phyloP scores from a whole-genome alignment of 176 grass and related monocot species.

The Bothriochloa decipiens region DNA sequence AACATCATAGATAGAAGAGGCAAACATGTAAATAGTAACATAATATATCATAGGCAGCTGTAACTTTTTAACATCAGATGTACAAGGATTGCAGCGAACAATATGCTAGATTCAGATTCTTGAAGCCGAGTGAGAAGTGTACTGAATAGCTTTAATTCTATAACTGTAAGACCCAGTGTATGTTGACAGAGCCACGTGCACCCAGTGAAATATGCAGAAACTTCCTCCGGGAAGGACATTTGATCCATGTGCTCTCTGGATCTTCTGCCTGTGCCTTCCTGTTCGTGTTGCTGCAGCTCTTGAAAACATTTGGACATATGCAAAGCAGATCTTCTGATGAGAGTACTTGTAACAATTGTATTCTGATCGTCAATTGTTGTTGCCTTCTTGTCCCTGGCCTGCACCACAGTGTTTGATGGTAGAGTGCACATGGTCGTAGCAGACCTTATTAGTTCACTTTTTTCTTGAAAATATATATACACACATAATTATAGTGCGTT shows the following conservation, averaged over 20 bases:
- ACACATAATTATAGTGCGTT: neutral
- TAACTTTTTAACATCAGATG: neutral
- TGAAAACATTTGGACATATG: constrained; percentile 40
- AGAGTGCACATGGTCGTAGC: constrained; percentile 3
- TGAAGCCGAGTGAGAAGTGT: neutral
- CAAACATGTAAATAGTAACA: neutral
- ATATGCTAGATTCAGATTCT: constrained; percentile 20
- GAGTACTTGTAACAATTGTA: constrained; percentile 34
- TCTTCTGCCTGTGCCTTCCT: constrained; percentile 31
- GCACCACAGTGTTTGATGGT: constrained; percentile 4
- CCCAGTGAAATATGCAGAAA: constrained; percentile 42
- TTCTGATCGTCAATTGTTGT: constrained; percentile 44
- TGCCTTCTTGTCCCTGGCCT: constrained; percentile 16
- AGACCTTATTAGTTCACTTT: neutral
- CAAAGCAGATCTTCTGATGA: constrained; percentile 25
- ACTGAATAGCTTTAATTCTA: neutral
- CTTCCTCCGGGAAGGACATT: constrained; percentile 38
- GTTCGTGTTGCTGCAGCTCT: constrained; percentile 13
- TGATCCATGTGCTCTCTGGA: constrained; percentile 40
- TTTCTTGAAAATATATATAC: neutral
- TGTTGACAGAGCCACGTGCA: constrained; percentile 35
- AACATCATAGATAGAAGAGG: neutral
- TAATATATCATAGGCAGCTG: constrained; percentile 5
- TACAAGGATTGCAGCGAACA: constrained; percentile 7
- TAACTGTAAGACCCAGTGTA: neutral